Conservation (phyloP, 192 early-diverging fungal genomes). For the Podila epicladia region DNA sequence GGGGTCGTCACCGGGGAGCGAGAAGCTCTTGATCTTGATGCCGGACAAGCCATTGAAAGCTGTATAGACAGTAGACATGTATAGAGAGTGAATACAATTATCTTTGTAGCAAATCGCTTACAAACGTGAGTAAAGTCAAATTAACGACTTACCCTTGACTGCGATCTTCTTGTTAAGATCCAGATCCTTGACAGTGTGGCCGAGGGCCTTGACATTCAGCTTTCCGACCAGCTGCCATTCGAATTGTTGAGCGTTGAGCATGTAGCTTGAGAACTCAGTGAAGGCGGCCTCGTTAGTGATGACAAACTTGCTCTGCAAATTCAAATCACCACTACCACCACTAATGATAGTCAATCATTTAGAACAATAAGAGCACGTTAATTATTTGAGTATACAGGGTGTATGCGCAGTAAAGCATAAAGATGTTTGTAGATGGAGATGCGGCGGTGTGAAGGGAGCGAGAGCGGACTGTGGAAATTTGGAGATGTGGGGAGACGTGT, state of each 20-base stretch:
- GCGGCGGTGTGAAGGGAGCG: too few relatives aligned
- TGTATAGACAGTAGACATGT: background rate
- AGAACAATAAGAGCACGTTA: too few relatives aligned
- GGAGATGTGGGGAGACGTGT: background rate
- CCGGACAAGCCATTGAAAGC: conserved; percentile 58
- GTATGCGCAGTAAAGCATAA: background rate
- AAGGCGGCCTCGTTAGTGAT: conserved; percentile 48
- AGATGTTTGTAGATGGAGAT: too few relatives aligned
- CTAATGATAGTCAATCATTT: background rate
- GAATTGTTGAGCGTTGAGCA: conserved; percentile 52
- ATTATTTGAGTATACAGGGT: too few relatives aligned
- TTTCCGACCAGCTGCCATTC: conserved; percentile 50
- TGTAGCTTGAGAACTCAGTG: conserved; percentile 50
- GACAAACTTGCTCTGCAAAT: conserved; percentile 16
- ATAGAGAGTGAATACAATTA: background rate
- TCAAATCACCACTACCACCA: conserved; percentile 1
- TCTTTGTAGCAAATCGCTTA: background rate
- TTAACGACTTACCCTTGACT: conserved; percentile 35
- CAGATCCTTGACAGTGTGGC: conserved; percentile 47
- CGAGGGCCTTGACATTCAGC: conserved; percentile 42
- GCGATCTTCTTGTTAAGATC: conserved; percentile 53
- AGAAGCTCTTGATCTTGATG: conserved; percentile 54
- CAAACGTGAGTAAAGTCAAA: too few relatives aligned
- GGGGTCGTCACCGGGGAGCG: conserved; percentile 59
- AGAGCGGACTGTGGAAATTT: too few relatives aligned